Base-by-base conservation (phyloP, 441 rosid species). In the Kokia cookei region DNA sequence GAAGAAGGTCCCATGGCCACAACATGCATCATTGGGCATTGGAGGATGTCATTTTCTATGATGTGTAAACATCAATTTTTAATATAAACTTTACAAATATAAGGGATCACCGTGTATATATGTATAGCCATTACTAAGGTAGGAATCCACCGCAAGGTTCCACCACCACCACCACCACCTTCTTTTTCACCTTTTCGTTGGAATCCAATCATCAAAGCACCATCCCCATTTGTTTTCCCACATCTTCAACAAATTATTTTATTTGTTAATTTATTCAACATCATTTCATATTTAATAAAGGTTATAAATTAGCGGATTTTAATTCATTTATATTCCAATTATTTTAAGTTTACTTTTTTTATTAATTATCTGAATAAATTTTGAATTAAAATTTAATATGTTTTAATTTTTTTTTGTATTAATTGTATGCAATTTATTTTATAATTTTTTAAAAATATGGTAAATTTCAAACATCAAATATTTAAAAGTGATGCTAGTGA, bases 191-290 rank as follows among this genome's bases (percentile, higher is more conserved):
- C n/a, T 11, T 19, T 12, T 40, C 22, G 42, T 75, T 75, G 77
- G 77, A 75, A 45, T 75, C 77, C 77, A 67, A 74, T 37, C 77
- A 75, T 19, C 29, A 75, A 45, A 67, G 19, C 77, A 75, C 67
- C 72, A 27, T 27, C 59, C 58, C 59, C 73, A 32, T 57, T 48
- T 67, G 53, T 58, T 73, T 60, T 50, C 50, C 19, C 65, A 51
- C 73, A 17, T 69, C 61, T 17, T 9, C 1, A 62, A 62, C 66
- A 3, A 3, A 8, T 62, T 29, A 5, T 59, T 4, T 59, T 29
- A 5, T 29, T 32, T 24, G 32, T 57, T 29, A 2, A 24, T 22
- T 2, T 24, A 11, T 24, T 10, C 4, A 4, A 3, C 2, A 24
- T 19, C 27, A 2, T 9, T 55, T 55, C 60, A 3, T 22, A 8